Percentiles rank a stretch among this genome's conserved stretches.
Conservation (phyloP, 1,139 yeast species). For the Nakaseomyces bracarensis region DNA sequence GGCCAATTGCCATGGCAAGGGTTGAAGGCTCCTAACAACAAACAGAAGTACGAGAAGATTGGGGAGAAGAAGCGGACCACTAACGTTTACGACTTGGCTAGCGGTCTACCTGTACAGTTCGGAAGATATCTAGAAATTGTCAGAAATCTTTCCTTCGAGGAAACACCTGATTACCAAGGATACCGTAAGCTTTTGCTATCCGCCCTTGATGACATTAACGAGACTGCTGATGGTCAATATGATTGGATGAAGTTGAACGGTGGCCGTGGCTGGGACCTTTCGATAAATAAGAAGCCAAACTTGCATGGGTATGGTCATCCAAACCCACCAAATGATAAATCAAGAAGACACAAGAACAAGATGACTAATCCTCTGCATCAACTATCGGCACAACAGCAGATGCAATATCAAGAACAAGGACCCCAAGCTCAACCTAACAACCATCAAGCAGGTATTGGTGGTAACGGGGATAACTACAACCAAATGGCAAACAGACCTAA, state of each 20-base stretch:
- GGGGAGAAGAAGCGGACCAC: slow-evolving; percentile 73
- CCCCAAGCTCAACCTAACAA: slow-evolving; percentile 7
- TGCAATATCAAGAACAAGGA: slow-evolving; percentile 14
- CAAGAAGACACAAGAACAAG: slow-evolving; percentile 28
- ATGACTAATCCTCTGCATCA: slow-evolving; percentile 11
- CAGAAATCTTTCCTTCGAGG: slow-evolving; percentile 65
- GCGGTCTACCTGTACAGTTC: slow-evolving; percentile 66
- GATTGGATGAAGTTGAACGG: slow-evolving; percentile 81
- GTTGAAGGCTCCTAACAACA: slow-evolving; percentile 76
- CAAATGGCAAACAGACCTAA: neutral
- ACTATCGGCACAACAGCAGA: slow-evolving; percentile 18
- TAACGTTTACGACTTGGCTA: slow-evolving; percentile 56
- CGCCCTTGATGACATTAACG: slow-evolving; percentile 51
- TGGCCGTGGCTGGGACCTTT: slow-evolving; percentile 77
- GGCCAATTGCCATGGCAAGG: slow-evolving; percentile 99
- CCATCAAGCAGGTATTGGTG: slow-evolving; percentile 7
- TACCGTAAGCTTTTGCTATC: slow-evolving; percentile 57
- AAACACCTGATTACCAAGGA: slow-evolving; percentile 69
- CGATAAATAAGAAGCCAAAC: slow-evolving; percentile 70
- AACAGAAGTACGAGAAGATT: slow-evolving; percentile 73
- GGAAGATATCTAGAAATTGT: slow-evolving; percentile 69
- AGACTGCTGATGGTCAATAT: slow-evolving; percentile 56
- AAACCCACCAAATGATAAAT: slow-evolving; percentile 42
- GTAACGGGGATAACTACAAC: neutral
- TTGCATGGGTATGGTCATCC: slow-evolving; percentile 77